These are phyloP conservation scores for Globisporangium heterothallicum DNA, from an alignment of 352 stramenopile genomes.

Conservation along the genomic window DNA sequence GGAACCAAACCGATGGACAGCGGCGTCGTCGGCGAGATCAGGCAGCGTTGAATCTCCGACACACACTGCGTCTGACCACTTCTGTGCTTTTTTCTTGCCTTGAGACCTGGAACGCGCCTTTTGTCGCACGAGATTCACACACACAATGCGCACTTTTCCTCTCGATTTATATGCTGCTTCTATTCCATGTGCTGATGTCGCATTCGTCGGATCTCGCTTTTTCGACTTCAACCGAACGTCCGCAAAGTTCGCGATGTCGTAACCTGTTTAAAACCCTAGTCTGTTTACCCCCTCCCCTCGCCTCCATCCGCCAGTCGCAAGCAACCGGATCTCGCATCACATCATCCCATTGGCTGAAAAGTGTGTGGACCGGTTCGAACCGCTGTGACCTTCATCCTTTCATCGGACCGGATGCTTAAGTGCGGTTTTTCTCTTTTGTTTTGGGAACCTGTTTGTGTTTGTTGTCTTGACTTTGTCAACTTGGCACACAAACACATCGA, in stretches of 20 bases:
- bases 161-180: no score
- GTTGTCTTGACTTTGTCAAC: neutral
- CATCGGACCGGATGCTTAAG: conserved; percentile 1
- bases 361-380: neutral
- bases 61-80: no score
- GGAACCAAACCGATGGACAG: no score
- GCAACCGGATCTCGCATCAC: neutral
- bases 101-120: no score
- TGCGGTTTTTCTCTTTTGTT: neutral
- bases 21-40: no score
- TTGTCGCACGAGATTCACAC: no score
- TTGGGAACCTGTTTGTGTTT: neutral
- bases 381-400: neutral
- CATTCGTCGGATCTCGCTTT: neutral
- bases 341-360: neutral
- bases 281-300: neutral
- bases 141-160: no score
- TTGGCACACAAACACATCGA: neutral
- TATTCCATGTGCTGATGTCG: neutral
- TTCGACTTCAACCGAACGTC: neutral
- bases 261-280: neutral
- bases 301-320: no score
- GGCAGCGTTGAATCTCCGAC: no score
- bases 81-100: no score
- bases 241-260: neutral